These are phyloP conservation scores for Blastobotrys indianensis DNA, from an alignment of 1,139 yeast species.

Conservation along the genomic window DNA sequence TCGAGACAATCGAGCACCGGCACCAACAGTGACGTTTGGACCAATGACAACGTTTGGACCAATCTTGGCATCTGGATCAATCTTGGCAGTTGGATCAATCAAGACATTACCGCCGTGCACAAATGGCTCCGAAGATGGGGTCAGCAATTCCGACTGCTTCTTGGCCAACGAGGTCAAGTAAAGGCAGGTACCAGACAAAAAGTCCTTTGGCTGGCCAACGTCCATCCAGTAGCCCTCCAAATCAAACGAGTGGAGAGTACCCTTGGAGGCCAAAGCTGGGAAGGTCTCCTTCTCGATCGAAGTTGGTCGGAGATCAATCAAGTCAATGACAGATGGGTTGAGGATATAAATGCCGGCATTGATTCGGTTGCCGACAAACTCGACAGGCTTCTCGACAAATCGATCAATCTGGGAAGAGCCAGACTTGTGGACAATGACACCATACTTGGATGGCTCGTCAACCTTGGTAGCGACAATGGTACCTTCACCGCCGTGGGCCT, in stretches of 20 bases:
- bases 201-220: slow-evolving; percentile 99
- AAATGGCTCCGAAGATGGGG: slow-evolving; percentile 54
- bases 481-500: slow-evolving; percentile 94
- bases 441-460: slow-evolving; percentile 98
- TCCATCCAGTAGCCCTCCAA: slow-evolving; percentile 99
- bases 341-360: slow-evolving; percentile 96
- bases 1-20: slow-evolving; percentile 97
- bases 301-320: slow-evolving; percentile 96
- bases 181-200: slow-evolving; percentile 91
- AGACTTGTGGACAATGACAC: slow-evolving; percentile 97
- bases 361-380: slow-evolving; percentile 90
- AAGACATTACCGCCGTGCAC: slow-evolving; percentile 92
- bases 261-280: slow-evolving; percentile 90
- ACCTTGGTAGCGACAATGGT: slow-evolving; percentile 99
- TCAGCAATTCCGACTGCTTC: slow-evolving; percentile 67
- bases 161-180: slow-evolving; percentile 83
- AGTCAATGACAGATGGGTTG: slow-evolving; percentile 94
- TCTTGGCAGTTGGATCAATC: slow-evolving; percentile 91
- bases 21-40: slow-evolving; percentile 93
- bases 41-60: slow-evolving; percentile 99
- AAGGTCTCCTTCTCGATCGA: slow-evolving; percentile 99
- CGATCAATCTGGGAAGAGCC: slow-evolving; percentile 93
- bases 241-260: slow-evolving; percentile 88
- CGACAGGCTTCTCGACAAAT: slow-evolving; percentile 98
- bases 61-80: slow-evolving; percentile 87